Conservation (phyloP, 1,284 basidiomycete species). For the Ustilago xerochloae region DNA sequence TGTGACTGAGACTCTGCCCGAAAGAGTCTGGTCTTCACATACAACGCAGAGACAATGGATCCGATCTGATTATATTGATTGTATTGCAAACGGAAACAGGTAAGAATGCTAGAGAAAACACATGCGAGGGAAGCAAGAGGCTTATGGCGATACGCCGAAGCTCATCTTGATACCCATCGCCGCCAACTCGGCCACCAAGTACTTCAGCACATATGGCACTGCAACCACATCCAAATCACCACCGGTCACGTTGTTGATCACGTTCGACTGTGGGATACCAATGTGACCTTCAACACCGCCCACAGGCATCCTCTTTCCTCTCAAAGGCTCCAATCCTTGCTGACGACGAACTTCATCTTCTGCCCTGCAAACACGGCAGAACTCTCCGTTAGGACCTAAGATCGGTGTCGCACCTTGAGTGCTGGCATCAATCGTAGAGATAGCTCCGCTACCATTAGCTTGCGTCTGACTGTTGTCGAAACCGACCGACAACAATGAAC, state of each 20-base stretch:
- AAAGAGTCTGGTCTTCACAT: too few species aligned
- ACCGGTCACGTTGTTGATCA: constrained; percentile 47
- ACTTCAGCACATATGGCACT: constrained; percentile 82
- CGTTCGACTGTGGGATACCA: constrained; percentile 39
- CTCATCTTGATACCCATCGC: constrained; percentile 73
- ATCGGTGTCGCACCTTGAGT: constrained; percentile 31
- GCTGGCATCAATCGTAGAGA: constrained; percentile 40
- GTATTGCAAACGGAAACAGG: not conserved
- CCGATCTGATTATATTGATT: not conserved
- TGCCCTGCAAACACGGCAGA: constrained; percentile 62
- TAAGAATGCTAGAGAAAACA: not conserved
- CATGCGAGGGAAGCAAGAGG: not conserved
- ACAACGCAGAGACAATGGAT: not conserved
- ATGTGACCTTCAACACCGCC: constrained; percentile 48
- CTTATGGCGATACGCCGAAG: constrained; percentile 51
- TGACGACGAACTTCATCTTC: constrained; percentile 44
- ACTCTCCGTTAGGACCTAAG: constrained; percentile 65
- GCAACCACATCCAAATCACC: constrained; percentile 71
- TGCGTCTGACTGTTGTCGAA: constrained; percentile 48
- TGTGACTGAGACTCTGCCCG: too few species aligned
- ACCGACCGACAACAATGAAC: constrained; percentile 89
- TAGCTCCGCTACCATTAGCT: constrained; percentile 16
- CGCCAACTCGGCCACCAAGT: constrained; percentile 73
- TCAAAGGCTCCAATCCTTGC: constrained; percentile 38
- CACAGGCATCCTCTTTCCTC: constrained; percentile 35